Percentiles rank a stretch among this genome's conserved stretches.
Conservation (phyloP, 352 stramenopile species). For the Globisporangium middletonii region DNA sequence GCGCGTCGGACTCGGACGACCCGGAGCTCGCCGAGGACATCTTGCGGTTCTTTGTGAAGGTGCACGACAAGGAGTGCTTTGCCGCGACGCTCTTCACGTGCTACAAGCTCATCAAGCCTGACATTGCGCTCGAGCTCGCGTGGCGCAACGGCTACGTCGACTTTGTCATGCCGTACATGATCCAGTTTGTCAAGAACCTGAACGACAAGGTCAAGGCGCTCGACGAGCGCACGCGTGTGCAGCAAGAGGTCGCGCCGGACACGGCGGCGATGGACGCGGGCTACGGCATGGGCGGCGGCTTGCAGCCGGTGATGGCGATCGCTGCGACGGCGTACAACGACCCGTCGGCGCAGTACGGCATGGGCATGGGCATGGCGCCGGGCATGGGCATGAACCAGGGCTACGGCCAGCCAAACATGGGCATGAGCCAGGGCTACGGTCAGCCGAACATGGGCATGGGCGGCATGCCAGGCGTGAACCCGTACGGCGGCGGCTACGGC, state of each 20-base stretch:
- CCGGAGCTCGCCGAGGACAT: slow-evolving; percentile 96
- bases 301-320: slow-evolving; percentile 80
- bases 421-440: slow-evolving; percentile 43
- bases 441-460: slow-evolving; percentile 41
- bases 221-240: slow-evolving; percentile 84
- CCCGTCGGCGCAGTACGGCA: slow-evolving; percentile 43
- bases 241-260: slow-evolving; percentile 66
- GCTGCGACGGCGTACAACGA: slow-evolving; percentile 81
- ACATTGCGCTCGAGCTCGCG: slow-evolving; percentile 97
- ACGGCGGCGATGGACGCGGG: slow-evolving; percentile 50
- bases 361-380: slow-evolving; percentile 40
- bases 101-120: slow-evolving; percentile 98
- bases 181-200: slow-evolving; percentile 98
- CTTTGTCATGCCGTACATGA: slow-evolving; percentile 99
- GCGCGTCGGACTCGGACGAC: slow-evolving; percentile 94
- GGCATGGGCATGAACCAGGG: slow-evolving; percentile 24
- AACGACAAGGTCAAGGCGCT: slow-evolving; percentile 93
- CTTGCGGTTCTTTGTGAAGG: slow-evolving; percentile 98
- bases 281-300: slow-evolving; percentile 70
- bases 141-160: slow-evolving; percentile 99
- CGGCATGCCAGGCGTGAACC: slow-evolving; percentile 27
- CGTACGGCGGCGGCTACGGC: slow-evolving; percentile 45
- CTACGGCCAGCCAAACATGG: slow-evolving; percentile 22
- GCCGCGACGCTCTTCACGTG: slow-evolving; percentile 98
- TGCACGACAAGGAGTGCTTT: slow-evolving; percentile 99